A percentile compares a stretch with the other conserved stretches of the same genome.
Evolutionary conservation across 129 eudicot genomes (phyloP).

Genomic region (Tanacetum coccineum): DNA sequence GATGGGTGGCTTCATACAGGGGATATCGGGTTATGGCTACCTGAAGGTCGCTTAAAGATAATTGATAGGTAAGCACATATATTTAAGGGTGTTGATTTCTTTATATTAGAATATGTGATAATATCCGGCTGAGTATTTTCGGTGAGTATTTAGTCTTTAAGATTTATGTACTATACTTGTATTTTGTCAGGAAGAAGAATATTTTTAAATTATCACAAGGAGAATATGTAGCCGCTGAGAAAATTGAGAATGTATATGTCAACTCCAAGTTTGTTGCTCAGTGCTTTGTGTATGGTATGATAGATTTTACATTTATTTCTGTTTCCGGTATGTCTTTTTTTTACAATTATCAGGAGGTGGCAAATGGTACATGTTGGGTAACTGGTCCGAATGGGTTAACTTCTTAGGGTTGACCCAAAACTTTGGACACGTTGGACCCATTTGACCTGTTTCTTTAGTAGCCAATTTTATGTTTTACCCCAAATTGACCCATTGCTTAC

Average conservation of each 20-base stretch:
- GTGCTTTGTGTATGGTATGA: constrained; percentile 31
- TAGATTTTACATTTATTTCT: not conserved
- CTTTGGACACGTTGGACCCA: not conserved
- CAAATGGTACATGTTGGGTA: no score
- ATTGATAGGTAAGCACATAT: constrained; percentile 45
- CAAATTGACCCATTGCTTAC: not conserved
- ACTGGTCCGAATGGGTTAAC: no score
- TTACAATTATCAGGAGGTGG: no score
- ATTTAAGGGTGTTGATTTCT: not conserved
- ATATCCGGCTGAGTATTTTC: not conserved
- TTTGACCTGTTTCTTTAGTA: not conserved
- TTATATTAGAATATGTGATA: not conserved
- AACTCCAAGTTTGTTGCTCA: constrained; percentile 58
- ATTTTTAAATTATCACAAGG: constrained; percentile 48
- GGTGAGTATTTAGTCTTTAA: not conserved
- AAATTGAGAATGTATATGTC: constrained; percentile 56
- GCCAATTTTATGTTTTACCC: no score
- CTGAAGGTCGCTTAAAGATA: constrained; percentile 58
- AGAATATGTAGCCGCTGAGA: constrained; percentile 64
- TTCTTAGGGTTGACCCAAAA: not conserved
- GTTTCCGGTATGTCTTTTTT: constrained; percentile 24
- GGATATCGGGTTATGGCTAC: constrained; percentile 34
- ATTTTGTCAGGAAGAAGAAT: not conserved
- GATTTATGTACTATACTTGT: not conserved
- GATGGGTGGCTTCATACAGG: not conserved